Conservation (phyloP, 352 stramenopile species). For the Phytophthora fragariaefolia region DNA sequence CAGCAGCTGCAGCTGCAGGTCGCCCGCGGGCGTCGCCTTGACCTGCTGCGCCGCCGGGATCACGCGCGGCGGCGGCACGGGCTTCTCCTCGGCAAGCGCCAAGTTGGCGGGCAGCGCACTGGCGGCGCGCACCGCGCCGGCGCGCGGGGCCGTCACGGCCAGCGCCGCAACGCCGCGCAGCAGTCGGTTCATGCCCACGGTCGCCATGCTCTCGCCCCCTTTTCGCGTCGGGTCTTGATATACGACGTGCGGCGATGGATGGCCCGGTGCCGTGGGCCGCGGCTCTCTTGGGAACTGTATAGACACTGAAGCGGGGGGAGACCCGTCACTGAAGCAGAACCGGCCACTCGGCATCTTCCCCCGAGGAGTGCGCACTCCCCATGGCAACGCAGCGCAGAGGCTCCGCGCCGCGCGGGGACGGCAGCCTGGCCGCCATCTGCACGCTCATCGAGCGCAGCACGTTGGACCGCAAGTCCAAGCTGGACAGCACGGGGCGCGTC, state of each 20-base stretch:
- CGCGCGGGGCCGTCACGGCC: slow-evolving; percentile 53
- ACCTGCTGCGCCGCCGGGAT: slow-evolving; percentile 66
- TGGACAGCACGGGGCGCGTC: slow-evolving; percentile 84
- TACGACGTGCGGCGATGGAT: slow-evolving; percentile 21
- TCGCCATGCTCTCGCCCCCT: slow-evolving; percentile 27
- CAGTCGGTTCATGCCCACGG: slow-evolving; percentile 62
- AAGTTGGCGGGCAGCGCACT: slow-evolving; percentile 65
- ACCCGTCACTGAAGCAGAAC: too few relatives aligned
- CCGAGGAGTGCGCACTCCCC: too few relatives aligned
- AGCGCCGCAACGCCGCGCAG: slow-evolving; percentile 64
- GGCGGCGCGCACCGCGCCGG: slow-evolving; percentile 42
- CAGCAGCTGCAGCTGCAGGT: slow-evolving; percentile 74
- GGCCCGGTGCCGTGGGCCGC: slow-evolving; percentile 14
- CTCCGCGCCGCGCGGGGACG: slow-evolving; percentile 46
- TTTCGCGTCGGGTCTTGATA: slow-evolving; percentile 4
- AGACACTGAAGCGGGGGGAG: neutral
- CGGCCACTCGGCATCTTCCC: slow-evolving; percentile 25
- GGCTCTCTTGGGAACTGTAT: neutral
- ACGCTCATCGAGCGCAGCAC: slow-evolving; percentile 84
- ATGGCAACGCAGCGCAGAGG: slow-evolving; percentile 50
- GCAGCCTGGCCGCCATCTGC: slow-evolving; percentile 81
- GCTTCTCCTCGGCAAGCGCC: slow-evolving; percentile 77
- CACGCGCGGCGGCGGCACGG: slow-evolving; percentile 64
- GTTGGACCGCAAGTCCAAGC: slow-evolving; percentile 88
- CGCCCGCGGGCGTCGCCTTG: slow-evolving; percentile 57